Evolutionary conservation across 495 filamentous ascomycete species (phyloP), one percentile per base, ranked within the genome.

Genomic region (Neurospora tetrasperma): DNA sequence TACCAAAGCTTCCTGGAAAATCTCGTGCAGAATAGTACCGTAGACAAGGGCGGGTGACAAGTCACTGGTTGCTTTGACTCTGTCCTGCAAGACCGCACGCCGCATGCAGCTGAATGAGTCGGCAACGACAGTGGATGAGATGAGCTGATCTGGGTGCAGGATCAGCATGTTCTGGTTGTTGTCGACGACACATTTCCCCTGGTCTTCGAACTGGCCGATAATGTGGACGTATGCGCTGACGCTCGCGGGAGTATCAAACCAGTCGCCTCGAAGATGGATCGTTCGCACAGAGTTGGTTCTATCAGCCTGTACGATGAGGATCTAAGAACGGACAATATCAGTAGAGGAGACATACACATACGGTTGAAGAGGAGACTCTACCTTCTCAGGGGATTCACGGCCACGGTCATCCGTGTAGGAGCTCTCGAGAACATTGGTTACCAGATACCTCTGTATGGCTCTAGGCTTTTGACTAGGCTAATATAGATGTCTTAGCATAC

Each of bases 61-160:
- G 73, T 93, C 91, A 73, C 89, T 89, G 1, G 93, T 92, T 46
- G 91, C 92, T 80, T 97, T 98, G 78, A 98, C 91, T 66, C 96
- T 89, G 78, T 98, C 94, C 78, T 98, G 93, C 42, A 99, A 88
- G 2, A 97, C 94, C 38, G 96, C 94, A 71, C 94, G 91, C 14
- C 96, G 90, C 74, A 90, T 89, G 78, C 96, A 99, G 48, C 88
- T 89, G 77, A 97, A 94, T 0, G 96, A 96, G 78, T 99, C 96
- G 43, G 92, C 96, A 42, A 99, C 91, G 10, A 95, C 92, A 9
- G 94, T 97, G 3, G 95, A 91, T 12, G 96, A 98, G 70, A 99
- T 90, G 31, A 99, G 88, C 82, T 97, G 94, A 80, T 99, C 96
- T 3, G 96, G 96, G 79, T 99, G 94, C 14, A 99, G 85, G 75